A percentile compares a stretch with the other conserved stretches of the same genome.
Conservation (phyloP, 148 eudicot genomes). For the Mesembryanthemum crystallinum region DNA sequence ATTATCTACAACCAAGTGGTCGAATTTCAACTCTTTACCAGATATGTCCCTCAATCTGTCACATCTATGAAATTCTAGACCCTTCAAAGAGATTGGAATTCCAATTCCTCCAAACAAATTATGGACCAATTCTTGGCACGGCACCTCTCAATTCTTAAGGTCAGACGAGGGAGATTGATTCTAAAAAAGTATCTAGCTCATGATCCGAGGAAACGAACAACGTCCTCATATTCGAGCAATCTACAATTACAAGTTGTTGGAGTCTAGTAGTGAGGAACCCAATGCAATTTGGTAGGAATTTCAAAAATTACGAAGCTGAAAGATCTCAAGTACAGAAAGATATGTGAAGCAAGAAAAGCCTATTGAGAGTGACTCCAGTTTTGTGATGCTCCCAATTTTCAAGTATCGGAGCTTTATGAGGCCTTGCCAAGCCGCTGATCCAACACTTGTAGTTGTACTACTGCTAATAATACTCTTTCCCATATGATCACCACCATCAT, state of each 20-base stretch:
- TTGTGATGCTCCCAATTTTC: background rate
- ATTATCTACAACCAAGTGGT: background rate
- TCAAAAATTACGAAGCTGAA: constrained; percentile 2
- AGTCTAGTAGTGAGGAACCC: background rate
- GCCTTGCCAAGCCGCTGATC: background rate
- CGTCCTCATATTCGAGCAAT: background rate
- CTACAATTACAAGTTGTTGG: background rate
- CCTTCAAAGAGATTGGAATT: background rate
- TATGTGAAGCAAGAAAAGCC: background rate
- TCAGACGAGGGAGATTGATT: background rate
- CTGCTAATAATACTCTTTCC: no score
- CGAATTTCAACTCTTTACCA: background rate
- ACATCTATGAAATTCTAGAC: background rate
- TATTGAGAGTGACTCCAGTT: background rate
- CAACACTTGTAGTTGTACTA: background rate
- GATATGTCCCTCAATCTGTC: background rate
- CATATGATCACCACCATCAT: background rate
- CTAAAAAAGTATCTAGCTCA: background rate
- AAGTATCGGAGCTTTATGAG: background rate
- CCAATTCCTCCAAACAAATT: background rate
- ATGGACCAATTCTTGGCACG: background rate
- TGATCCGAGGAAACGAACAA: background rate
- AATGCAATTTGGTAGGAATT: background rate
- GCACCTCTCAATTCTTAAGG: background rate
- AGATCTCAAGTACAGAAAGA: background rate